phyloP scores from a whole-genome alignment of 495 filamentous ascomycete species.

The Amniculicola lignicola region DNA sequence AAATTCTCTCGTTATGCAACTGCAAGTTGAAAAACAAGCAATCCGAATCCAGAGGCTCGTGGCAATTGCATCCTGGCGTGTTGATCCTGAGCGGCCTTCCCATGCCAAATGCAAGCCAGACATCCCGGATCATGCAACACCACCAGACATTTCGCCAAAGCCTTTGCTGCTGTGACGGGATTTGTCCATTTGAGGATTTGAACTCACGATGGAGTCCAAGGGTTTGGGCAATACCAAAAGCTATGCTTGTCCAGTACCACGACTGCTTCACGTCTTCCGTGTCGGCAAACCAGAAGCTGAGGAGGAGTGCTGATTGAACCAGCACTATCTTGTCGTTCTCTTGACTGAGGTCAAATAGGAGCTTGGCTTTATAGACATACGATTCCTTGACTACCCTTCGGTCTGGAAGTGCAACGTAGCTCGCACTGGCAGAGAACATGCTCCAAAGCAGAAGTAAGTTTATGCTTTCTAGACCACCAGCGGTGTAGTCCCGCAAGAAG shows the following conservation, averaged over 20 bases:
- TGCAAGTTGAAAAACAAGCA: not conserved
- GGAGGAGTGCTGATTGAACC: conserved; percentile 29
- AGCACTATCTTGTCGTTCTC: conserved; percentile 31
- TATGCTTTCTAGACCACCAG: conserved; percentile 34
- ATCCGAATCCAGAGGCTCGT: not conserved
- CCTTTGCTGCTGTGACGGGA: conserved; percentile 5
- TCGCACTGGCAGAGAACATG: conserved; percentile 38
- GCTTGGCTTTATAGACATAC: conserved; percentile 6
- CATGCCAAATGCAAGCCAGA: conserved; percentile 31
- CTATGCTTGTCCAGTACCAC: conserved; percentile 35
- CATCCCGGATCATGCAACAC: conserved; percentile 31
- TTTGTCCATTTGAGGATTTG: conserved; percentile 1
- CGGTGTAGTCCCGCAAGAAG: conserved; percentile 35
- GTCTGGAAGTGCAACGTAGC: conserved; percentile 8
- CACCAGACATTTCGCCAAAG: conserved; percentile 32
- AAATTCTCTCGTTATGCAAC: not conserved
- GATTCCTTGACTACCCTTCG: not conserved
- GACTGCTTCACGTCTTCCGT: conserved; percentile 31
- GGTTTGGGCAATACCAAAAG: conserved; percentile 33
- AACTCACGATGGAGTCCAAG: conserved; percentile 26
- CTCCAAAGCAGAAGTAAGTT: conserved; percentile 46
- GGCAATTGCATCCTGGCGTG: conserved; percentile 18
- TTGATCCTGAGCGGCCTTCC: conserved; percentile 32
- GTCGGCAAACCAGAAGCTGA: conserved; percentile 32
- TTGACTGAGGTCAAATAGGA: conserved; percentile 20